Base-by-base conservation (phyloP, 164 flowering plant genomes). In the Echeveria elegans region DNA sequence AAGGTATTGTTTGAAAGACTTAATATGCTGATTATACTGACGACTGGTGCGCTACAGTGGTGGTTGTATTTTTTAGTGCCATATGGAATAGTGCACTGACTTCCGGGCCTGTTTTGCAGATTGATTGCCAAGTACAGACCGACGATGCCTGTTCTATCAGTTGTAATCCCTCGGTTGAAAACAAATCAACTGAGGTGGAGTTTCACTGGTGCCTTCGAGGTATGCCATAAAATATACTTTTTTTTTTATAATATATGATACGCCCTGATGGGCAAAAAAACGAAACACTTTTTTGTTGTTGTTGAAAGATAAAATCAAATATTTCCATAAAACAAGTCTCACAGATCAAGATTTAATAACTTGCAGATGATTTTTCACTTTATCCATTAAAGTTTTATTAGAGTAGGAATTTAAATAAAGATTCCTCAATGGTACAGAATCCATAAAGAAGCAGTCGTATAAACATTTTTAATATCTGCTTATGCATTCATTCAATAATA, bases 201-300 rank as follows among this genome's bases (percentile, higher is more conserved):
- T 77, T 91, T 91, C 52, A 91, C 73, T 77, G 97, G 97, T 61
- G 96, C 97, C 63, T 91, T 91, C 77, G 93, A 88, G 93, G 97
- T 91, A 77, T 36, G 21, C 24, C 36, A 18, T 34, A 10, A 34
- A n/a, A n/a, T 12, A 34, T 34, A 11, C 28, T 0, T 62, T 31
- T n/a, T n/a, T n/a, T n/a, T n/a, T n/a, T n/a, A n/a, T n/a, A n/a
- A n/a, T n/a, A n/a, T n/a, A n/a, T n/a, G n/a, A n/a, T n/a, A n/a
- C n/a, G n/a, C n/a, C n/a, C n/a, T n/a, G n/a, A n/a, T n/a, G n/a
- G n/a, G n/a, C n/a, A n/a, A n/a, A n/a, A n/a, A n/a, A n/a, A n/a
- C n/a, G n/a, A n/a, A n/a, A 62, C 31, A 10, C n/a, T 19, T 15
- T 40, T 34, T 34, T 31, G 65, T 4, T 19, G 34, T 40, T 40